Base-by-base conservation (phyloP, 257 asterid species). In the Solanum chiquidenum region DNA sequence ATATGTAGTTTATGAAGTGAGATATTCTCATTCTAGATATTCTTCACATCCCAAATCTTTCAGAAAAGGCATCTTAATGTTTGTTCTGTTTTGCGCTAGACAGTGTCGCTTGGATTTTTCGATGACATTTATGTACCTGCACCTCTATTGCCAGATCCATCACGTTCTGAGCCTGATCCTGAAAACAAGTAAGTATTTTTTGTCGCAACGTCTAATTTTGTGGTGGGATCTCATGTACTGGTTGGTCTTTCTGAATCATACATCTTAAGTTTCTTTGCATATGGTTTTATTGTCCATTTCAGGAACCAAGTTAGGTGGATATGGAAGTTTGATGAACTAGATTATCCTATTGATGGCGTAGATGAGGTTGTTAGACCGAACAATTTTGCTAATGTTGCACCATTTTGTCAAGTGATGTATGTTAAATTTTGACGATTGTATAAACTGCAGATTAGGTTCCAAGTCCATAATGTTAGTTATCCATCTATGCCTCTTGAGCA, bases 81-180 rank as follows among this genome's bases (percentile, higher is more conserved):
- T 82, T 2, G 21, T 82, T 10, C 42, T 13, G 34, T 31, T 82
- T 68, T 88, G 37, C 23, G 12, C 49, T 83, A 87, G 75, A 90
- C 94, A 96, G 99, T 97, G 89, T 89, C 99, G 2, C 95, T 97
- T 77, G 99, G 98, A 74, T 97, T 97, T 92, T 97, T 97, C 21
- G 95, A 94, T 21, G 99, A 97, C 91, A 95, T 92, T 44, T 90
- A 91, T 87, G 86, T 92, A 27, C 94, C 94, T 13, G 82, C 86
- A 42, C 87, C 90, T 84, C 40, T 89, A 86, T 35, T 92, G 91
- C 92, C 94, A 16, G 60, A 75, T 64, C 91, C 91, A 37, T 92
- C 90, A 34, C 88, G 42, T 66, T 74, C 88, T 35, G 98, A 93
- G 85, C 94, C 96, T 88, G 98, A 90, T 89, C 98, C 98, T 27